A percentile compares a stretch with the other conserved stretches of the same genome.
Conservation (phyloP, 163 green algal species). For the Coccomyxa subellipsoidea region DNA sequence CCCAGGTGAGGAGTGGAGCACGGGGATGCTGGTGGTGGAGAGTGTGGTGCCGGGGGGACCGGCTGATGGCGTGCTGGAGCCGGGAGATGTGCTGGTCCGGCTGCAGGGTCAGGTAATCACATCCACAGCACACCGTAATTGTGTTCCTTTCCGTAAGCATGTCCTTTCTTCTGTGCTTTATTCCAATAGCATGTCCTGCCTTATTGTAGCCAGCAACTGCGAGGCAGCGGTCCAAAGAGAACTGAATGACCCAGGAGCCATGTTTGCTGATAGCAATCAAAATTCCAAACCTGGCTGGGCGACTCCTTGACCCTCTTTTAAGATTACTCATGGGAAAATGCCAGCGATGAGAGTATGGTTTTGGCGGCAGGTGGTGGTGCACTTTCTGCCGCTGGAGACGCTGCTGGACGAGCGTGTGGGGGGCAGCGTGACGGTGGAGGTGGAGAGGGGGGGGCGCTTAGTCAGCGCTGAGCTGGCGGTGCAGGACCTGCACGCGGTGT, state of each 20-base stretch:
- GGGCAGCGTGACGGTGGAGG: slow-evolving; percentile 45
- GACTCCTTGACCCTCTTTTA: too few relatives aligned
- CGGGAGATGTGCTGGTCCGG: slow-evolving; percentile 78
- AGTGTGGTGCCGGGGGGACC: slow-evolving; percentile 68
- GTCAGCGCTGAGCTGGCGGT: slow-evolving; percentile 13
- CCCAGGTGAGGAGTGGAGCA: neutral
- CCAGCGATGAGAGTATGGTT: slow-evolving; percentile 77
- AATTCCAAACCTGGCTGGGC: too few relatives aligned
- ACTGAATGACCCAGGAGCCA: too few relatives aligned
- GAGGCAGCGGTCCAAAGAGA: too few relatives aligned
- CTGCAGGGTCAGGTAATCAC: slow-evolving; percentile 50
- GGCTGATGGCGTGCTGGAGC: slow-evolving; percentile 67
- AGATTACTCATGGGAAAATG: neutral
- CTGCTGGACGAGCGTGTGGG: slow-evolving; percentile 66
- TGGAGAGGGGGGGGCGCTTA: slow-evolving; percentile 63
- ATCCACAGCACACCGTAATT: too few relatives aligned
- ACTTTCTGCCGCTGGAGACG: slow-evolving; percentile 77
- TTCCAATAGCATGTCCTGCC: too few relatives aligned
- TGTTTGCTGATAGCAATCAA: too few relatives aligned
- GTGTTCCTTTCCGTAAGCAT: too few relatives aligned
- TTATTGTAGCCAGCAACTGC: too few relatives aligned
- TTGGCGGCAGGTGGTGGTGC: slow-evolving; percentile 36
- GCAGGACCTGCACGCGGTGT: slow-evolving; percentile 71
- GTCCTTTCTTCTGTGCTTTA: neutral
- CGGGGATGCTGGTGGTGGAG: slow-evolving; percentile 84